Evolutionary conservation across 2,329 filamentous ascomycete genomes (phyloP).

Genomic region (Dendryphion nanum): DNA sequence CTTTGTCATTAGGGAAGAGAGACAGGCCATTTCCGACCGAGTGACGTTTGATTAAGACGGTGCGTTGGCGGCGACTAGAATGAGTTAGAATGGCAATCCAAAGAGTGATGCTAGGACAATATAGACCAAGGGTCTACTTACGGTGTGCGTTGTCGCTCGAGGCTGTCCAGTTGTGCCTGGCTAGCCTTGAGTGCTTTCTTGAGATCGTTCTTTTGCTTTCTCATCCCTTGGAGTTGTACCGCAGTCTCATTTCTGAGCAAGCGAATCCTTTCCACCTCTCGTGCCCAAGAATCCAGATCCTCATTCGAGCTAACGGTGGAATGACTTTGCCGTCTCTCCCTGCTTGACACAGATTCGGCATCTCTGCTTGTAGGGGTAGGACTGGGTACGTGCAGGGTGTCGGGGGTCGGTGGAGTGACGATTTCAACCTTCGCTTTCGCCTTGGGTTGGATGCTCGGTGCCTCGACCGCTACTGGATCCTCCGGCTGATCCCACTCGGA

Average conservation of each 20-base stretch:
- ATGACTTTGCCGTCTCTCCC: constrained; percentile 8
- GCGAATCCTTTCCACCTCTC: constrained; percentile 33
- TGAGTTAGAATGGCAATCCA: too few relatives aligned
- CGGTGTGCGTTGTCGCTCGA: constrained; percentile 20
- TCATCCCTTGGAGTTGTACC: constrained; percentile 32
- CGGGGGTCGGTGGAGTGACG: constrained; percentile 3
- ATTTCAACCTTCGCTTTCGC: constrained; percentile 6
- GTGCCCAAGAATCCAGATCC: constrained; percentile 27
- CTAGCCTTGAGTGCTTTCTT: constrained; percentile 32
- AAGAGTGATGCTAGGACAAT: too few relatives aligned
- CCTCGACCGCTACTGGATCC: constrained; percentile 7
- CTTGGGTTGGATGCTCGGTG: background rate
- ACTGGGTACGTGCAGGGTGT: constrained; percentile 1
- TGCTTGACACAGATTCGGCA: too few relatives aligned
- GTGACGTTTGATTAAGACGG: background rate
- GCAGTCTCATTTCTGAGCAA: constrained; percentile 33
- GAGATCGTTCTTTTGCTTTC: constrained; percentile 25
- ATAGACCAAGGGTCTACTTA: constrained; percentile 1
- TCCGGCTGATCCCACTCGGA: constrained; percentile 19
- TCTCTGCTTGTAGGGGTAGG: background rate
- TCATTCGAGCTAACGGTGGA: constrained; percentile 18
- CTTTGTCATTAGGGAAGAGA: background rate
- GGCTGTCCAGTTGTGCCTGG: constrained; percentile 29
- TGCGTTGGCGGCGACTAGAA: constrained; percentile 1
- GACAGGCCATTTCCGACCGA: background rate